These are phyloP conservation scores for Claviceps sorghi DNA, from an alignment of 2,329 filamentous ascomycete genomes.

Conservation along the genomic window DNA sequence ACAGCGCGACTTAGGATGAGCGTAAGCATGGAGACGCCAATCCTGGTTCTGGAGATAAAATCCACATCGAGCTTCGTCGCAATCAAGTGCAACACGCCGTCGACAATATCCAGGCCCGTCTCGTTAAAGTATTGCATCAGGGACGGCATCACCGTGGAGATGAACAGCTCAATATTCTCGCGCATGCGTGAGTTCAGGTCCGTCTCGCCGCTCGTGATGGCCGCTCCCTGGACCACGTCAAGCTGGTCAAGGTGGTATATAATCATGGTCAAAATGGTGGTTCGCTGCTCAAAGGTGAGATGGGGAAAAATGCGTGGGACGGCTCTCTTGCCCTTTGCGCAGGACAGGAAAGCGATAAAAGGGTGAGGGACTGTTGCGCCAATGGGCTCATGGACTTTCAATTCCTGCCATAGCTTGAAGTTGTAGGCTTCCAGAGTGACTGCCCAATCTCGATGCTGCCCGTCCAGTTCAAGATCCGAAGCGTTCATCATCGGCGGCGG, in stretches of 20 bases:
- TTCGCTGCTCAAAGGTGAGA: constrained; percentile 80
- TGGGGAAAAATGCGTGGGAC: constrained; percentile 91
- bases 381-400: constrained; percentile 90
- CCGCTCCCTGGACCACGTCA: constrained; percentile 73
- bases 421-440: constrained; percentile 50
- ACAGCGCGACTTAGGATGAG: constrained; percentile 91
- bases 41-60: constrained; percentile 69
- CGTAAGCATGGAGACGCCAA: constrained; percentile 79
- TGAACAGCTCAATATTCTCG: constrained; percentile 88
- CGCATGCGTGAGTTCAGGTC: constrained; percentile 59
- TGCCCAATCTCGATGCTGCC: constrained; percentile 63
- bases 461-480: constrained; percentile 50
- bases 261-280: constrained; percentile 91
- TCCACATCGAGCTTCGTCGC: constrained; percentile 73
- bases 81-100: constrained; percentile 75
- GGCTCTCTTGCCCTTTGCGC: constrained; percentile 89
- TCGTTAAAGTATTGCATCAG: constrained; percentile 85
- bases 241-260: constrained; percentile 84
- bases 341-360: constrained; percentile 91
- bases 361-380: constrained; percentile 65
- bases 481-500: constrained; percentile 45
- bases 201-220: constrained; percentile 59
- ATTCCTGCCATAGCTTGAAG: constrained; percentile 63
- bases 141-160: constrained; percentile 73
- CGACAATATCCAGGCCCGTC: constrained; percentile 78